phyloP scores from a whole-genome alignment of 768 basidiomycete species.

The Piloderma croceum region DNA sequence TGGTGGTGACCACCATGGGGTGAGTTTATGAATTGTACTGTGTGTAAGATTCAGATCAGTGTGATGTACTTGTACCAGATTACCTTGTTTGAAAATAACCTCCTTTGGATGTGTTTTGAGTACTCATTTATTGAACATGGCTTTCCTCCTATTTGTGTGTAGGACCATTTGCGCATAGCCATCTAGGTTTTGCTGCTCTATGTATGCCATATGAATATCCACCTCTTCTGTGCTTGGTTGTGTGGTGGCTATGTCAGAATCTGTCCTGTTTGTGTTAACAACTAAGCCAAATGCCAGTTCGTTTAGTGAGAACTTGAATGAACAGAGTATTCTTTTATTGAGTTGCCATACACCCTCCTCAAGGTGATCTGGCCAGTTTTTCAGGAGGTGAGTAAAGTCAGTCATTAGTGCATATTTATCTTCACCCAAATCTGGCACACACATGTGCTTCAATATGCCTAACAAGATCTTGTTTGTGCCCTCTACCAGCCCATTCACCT shows the following conservation, averaged over 20 bases:
- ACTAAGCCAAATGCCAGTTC: conserved; percentile 28
- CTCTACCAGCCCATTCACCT: conserved; percentile 25
- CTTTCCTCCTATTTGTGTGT: conserved; percentile 21
- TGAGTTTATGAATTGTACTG: conserved; percentile 22
- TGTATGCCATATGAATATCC: conserved; percentile 11
- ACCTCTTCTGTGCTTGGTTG: conserved; percentile 5
- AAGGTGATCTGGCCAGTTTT: conserved; percentile 19
- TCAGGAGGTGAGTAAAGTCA: conserved; percentile 11
- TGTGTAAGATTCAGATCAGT: conserved; percentile 18
- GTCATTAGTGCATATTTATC: conserved; percentile 8
- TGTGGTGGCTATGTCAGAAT: conserved; percentile 17
- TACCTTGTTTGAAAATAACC: conserved; percentile 19
- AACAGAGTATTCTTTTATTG: conserved; percentile 19
- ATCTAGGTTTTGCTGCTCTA: conserved; percentile 24
- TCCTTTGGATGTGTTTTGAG: conserved; percentile 14
- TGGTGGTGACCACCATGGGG: conserved; percentile 28
- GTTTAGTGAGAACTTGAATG: conserved; percentile 14
- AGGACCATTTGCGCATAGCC: conserved; percentile 18
- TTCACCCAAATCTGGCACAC: conserved; percentile 16
- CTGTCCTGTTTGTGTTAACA: conserved; percentile 19
- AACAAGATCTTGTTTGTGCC: conserved; percentile 19
- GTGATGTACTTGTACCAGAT: conserved; percentile 28
- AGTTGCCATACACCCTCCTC: conserved; percentile 13
- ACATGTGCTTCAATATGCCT: conserved; percentile 13
- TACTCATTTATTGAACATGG: conserved; percentile 21